phyloP scores from a whole-genome alignment of 495 filamentous ascomycete genomes.

The Parathielavia hyrcaniae region DNA sequence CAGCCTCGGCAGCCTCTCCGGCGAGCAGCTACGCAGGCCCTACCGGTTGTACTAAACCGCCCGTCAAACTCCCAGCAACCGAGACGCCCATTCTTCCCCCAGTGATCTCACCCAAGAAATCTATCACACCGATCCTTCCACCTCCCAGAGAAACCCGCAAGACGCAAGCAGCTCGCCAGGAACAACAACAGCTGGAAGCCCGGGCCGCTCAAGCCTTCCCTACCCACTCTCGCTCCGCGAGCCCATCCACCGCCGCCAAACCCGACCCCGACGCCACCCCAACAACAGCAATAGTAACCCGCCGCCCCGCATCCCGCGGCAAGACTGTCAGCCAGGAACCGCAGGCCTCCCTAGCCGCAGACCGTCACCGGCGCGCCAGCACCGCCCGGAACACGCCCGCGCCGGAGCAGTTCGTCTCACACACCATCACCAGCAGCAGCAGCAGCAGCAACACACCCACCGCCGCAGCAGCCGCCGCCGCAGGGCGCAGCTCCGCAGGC shows the following conservation, averaged over 20 bases:
- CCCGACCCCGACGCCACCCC: slow-evolving; percentile 27
- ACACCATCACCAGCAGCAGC: not conserved
- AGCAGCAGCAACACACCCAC: not conserved
- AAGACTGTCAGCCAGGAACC: slow-evolving; percentile 47
- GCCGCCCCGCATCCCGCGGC: slow-evolving; percentile 44
- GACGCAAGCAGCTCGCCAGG: slow-evolving; percentile 27
- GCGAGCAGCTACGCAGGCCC: slow-evolving; percentile 24
- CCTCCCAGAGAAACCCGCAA: slow-evolving; percentile 41
- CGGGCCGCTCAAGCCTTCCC: slow-evolving; percentile 23
- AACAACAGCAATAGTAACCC: slow-evolving; percentile 23
- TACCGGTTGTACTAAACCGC: slow-evolving; percentile 10
- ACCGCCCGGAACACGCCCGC: slow-evolving; percentile 54
- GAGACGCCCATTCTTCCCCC: slow-evolving; percentile 32
- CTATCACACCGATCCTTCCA: slow-evolving; percentile 49
- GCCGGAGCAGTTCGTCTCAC: slow-evolving; percentile 31
- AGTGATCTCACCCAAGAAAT: slow-evolving; percentile 42
- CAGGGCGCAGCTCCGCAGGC: slow-evolving; percentile 27
- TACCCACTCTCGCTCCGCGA: slow-evolving; percentile 33
- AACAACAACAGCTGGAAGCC: slow-evolving; percentile 23
- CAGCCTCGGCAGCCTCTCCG: slow-evolving; percentile 29
- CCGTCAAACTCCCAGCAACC: slow-evolving; percentile 28
- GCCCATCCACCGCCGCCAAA: slow-evolving; percentile 31
- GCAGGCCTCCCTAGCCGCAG: slow-evolving; percentile 40
- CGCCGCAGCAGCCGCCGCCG: not conserved
- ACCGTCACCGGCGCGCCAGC: slow-evolving; percentile 50